Base-by-base conservation (phyloP, 495 filamentous ascomycete genomes). In the Penicillium paxilli region DNA sequence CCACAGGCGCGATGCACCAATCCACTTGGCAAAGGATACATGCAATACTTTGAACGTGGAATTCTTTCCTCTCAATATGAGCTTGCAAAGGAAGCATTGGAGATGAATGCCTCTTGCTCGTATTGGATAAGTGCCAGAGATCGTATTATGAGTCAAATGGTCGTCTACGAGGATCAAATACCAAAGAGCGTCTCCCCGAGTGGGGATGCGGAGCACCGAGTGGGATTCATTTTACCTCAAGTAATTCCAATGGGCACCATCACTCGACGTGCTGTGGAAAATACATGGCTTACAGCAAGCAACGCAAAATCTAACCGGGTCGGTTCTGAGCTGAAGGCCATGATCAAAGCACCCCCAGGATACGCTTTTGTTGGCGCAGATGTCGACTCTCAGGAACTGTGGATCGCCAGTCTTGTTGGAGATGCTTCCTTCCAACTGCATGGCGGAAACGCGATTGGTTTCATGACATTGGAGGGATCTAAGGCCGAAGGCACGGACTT, bases 231-330 rank as follows among this genome's bases (percentile, higher is more conserved):
- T 58, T 73, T 99, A n/a, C 94, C 94, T n/a, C 94, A 99, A 62
- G 73, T 99, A 48, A 97, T 99, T 54, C 94, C 94, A 9, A 99
- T 99, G 94, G 94, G 94, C 12, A 99, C 94, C 16, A 88, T 99
- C 50, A 99, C 94, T n/a, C 82, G 94, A 32, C 85, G 94, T 56
- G 91, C 94, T 0, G 94, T 99, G 19, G 94, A 99, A 68, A 96
- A 95, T 58, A 98, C 94, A 0, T 99, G 94, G 94, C 81, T 99
- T 33, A 99, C 94, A 16, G 94, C 94, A 12, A 94, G 91, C 60
- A 99, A 99, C 65, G 95, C 94, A 5, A 99, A 98, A 65, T 78
- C 78, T 50, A 97, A 98, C 55, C 88, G 95, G 20, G 92, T 99
- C 42, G 94, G 94, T 3, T 98, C 94, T 16, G 94, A 99, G 66